Conservation (phyloP, 2,329 filamentous ascomycete species). For the Parafenestella ontariensis region DNA sequence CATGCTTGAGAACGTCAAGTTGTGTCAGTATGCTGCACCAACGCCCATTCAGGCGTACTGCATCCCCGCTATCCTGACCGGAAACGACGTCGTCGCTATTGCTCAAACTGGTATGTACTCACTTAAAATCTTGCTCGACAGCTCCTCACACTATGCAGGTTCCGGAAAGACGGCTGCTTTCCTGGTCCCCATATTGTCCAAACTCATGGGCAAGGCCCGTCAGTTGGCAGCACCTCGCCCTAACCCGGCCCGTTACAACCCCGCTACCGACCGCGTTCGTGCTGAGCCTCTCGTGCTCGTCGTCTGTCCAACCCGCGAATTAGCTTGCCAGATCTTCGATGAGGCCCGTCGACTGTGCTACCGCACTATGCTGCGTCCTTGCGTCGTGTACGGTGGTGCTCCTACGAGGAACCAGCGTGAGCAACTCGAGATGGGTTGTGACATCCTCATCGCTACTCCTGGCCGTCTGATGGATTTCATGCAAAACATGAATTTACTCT, state of each 20-base stretch:
- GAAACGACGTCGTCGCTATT: slow-evolving; percentile 84
- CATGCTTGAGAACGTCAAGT: slow-evolving; percentile 77
- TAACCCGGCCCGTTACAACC: slow-evolving; percentile 64
- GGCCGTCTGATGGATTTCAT: slow-evolving; percentile 89
- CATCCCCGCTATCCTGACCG: slow-evolving; percentile 78
- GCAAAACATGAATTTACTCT: slow-evolving; percentile 70
- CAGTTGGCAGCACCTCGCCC: slow-evolving; percentile 82
- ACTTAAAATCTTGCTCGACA: neutral
- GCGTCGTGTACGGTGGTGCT: slow-evolving; percentile 85
- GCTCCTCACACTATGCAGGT: slow-evolving; percentile 60
- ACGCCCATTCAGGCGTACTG: slow-evolving; percentile 90
- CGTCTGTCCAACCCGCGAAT: slow-evolving; percentile 84
- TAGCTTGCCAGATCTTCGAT: slow-evolving; percentile 94
- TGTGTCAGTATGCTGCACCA: slow-evolving; percentile 73
- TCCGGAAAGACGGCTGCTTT: slow-evolving; percentile 97
- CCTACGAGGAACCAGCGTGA: slow-evolving; percentile 72
- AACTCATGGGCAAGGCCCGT: slow-evolving; percentile 94
- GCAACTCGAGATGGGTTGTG: slow-evolving; percentile 83
- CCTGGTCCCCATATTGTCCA: slow-evolving; percentile 84
- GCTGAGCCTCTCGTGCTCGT: slow-evolving; percentile 90
- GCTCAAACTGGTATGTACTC: slow-evolving; percentile 84
- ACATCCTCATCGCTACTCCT: slow-evolving; percentile 86
- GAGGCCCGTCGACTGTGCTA: slow-evolving; percentile 94
- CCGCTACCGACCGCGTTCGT: slow-evolving; percentile 61
- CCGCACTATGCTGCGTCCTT: slow-evolving; percentile 90